Conservation (phyloP, 2,329 filamentous ascomycete genomes). For the Colletotrichum camelliae region DNA sequence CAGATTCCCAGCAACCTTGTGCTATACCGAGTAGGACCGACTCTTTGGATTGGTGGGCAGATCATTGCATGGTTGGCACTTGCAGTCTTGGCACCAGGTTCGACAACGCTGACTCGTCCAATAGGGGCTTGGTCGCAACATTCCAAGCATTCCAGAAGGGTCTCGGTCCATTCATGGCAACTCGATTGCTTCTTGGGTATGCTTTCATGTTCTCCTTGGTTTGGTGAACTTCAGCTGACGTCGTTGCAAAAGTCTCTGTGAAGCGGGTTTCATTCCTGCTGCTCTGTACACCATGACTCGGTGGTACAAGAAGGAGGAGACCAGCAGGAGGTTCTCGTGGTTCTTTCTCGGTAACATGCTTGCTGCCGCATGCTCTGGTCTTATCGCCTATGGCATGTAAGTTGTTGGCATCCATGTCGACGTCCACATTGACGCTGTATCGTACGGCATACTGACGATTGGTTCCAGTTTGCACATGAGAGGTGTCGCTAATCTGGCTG, state of each 20-base stretch:
- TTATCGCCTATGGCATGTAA: conserved; percentile 47
- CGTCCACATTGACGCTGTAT: neutral
- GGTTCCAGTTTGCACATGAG: conserved; percentile 34
- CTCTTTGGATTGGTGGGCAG: conserved; percentile 50
- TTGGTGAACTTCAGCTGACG: neutral
- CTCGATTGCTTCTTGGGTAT: conserved; percentile 37
- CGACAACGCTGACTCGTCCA: conserved; percentile 25
- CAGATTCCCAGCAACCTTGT: conserved; percentile 53
- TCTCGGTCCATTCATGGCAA: conserved; percentile 36
- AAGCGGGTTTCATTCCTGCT: conserved; percentile 52
- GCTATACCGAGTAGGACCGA: conserved; percentile 49
- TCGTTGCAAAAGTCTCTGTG: conserved; percentile 22
- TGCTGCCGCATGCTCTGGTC: conserved; percentile 42
- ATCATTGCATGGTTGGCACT: conserved; percentile 44
- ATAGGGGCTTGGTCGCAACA: conserved; percentile 38
- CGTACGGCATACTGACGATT: neutral
- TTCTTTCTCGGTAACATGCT: conserved; percentile 52
- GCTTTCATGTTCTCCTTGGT: neutral
- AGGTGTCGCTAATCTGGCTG: conserved; percentile 31
- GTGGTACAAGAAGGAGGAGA: conserved; percentile 53
- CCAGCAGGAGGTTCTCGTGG: conserved; percentile 47
- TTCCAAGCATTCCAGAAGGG: conserved; percentile 41
- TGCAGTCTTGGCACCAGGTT: conserved; percentile 25
- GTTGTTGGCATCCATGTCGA: neutral
- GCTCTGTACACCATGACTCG: conserved; percentile 51